Evolutionary conservation across 2,329 filamentous ascomycete species (phyloP).

Genomic region (Paecilomyces niveus): DNA sequence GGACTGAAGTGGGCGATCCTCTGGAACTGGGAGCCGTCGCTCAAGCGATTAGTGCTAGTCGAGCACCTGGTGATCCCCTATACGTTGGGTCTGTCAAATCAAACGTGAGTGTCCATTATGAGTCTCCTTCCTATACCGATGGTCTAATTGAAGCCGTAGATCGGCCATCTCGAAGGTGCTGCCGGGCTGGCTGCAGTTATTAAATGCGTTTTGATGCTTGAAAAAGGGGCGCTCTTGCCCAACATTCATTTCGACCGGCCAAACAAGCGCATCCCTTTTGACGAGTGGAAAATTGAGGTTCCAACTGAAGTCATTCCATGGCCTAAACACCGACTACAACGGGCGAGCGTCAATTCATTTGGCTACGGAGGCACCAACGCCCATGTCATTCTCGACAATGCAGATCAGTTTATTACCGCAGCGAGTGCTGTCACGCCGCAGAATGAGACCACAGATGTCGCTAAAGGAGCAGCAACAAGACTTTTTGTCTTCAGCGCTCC

Average conservation of each 20-base stretch:
- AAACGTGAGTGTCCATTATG: too few species aligned
- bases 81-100: conserved; percentile 15
- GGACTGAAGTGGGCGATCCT: conserved; percentile 17
- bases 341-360: too few species aligned
- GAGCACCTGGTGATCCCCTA: conserved; percentile 6
- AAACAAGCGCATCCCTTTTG: conserved; percentile 29
- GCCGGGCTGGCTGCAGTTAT: conserved; percentile 35
- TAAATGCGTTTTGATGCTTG: conserved; percentile 37
- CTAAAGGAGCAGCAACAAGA: too few species aligned
- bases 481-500: too few species aligned
- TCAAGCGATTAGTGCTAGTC: conserved; percentile 10
- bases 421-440: too few species aligned
- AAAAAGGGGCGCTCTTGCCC: conserved; percentile 38
- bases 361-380: too few species aligned
- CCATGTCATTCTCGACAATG: too few species aligned
- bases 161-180: conserved; percentile 28
- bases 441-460: too few species aligned
- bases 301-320: conserved; percentile 15
- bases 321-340: conserved; percentile 17
- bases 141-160: too few species aligned
- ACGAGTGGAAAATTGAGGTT: conserved; percentile 32
- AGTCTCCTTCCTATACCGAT: too few species aligned
- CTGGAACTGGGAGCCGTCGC: conserved; percentile 12
- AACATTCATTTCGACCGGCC: conserved; percentile 34
- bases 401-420: conserved; percentile 4